Conservation (phyloP, 1,139 yeast genomes). For the Hyphopichia buzzinii region DNA sequence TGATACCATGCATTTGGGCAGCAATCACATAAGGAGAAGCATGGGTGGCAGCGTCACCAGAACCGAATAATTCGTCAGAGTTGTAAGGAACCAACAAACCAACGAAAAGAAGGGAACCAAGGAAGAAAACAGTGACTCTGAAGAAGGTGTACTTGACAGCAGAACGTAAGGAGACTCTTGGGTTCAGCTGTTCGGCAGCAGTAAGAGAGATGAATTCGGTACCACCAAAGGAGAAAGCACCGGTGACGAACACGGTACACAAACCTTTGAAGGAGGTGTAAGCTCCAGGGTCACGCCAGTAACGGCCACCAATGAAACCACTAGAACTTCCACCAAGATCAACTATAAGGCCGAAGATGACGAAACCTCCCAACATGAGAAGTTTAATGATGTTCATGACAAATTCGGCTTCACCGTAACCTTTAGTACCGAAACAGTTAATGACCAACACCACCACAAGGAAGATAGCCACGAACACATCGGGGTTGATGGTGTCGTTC, state of each 20-base stretch:
- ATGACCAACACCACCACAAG: conserved; percentile 21
- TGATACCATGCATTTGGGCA: conserved; percentile 28
- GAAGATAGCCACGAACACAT: conserved; percentile 28
- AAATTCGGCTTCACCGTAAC: conserved; percentile 34
- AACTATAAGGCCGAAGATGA: conserved; percentile 19
- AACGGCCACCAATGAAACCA: conserved; percentile 28
- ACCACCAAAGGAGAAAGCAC: conserved; percentile 27
- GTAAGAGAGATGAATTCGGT: conserved; percentile 34
- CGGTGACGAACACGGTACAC: conserved; percentile 27
- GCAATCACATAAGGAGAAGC: conserved; percentile 37
- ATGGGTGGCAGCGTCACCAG: conserved; percentile 25
- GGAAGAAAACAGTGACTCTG: conserved; percentile 29
- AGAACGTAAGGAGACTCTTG: conserved; percentile 30
- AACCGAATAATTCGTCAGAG: conserved; percentile 30
- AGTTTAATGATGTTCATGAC: conserved; percentile 21
- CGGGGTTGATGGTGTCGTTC: conserved; percentile 23
- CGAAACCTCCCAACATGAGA: conserved; percentile 22
- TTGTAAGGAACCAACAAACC: conserved; percentile 34
- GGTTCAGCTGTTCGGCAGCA: conserved; percentile 34
- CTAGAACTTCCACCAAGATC: conserved; percentile 26
- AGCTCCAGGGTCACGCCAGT: conserved; percentile 27
- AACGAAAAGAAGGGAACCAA: conserved; percentile 32
- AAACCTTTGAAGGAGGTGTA: conserved; percentile 30
- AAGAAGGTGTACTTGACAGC: conserved; percentile 35
- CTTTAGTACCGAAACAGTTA: conserved; percentile 26